Conservation (phyloP, 805 yeast species). For the Priceomyces castillae region DNA sequence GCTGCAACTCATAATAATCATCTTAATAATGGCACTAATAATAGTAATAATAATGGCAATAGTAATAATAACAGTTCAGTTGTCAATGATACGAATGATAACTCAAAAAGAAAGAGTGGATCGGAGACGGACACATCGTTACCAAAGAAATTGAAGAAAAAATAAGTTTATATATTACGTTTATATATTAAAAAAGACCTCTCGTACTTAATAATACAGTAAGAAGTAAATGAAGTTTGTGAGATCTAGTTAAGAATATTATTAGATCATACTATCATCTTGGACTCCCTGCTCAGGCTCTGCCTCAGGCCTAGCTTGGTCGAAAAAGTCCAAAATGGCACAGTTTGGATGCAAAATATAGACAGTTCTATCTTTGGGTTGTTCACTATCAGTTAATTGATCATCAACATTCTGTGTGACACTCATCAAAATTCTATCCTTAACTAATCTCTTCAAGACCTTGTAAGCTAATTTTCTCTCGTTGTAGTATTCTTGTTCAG, state of each 20-base stretch:
- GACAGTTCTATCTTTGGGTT: conserved; percentile 28
- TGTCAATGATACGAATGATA: background rate
- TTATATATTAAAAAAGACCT: conserved; percentile 1
- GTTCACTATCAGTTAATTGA: conserved; percentile 20
- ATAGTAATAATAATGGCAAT: background rate
- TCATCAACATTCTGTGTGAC: conserved; percentile 36
- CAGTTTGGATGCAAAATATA: conserved; percentile 74
- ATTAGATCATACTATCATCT: conserved; percentile 1
- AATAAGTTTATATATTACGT: background rate
- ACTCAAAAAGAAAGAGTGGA: background rate
- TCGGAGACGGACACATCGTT: background rate
- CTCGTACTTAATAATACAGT: background rate
- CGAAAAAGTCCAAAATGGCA: conserved; percentile 67
- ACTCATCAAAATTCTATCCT: conserved; percentile 77
- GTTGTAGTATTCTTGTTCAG: conserved; percentile 66
- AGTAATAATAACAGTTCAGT: background rate
- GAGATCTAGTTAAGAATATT: background rate
- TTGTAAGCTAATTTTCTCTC: conserved; percentile 73
- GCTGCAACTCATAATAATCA: background rate
- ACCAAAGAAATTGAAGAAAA: background rate
- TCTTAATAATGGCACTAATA: background rate
- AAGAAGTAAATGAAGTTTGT: conserved; percentile 1
- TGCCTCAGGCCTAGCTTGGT: conserved; percentile 29
- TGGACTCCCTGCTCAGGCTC: conserved; percentile 9
- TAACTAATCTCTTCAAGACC: conserved; percentile 78